phyloP scores from a whole-genome alignment of 768 basidiomycete species.

The Collybiopsis confluens region DNA sequence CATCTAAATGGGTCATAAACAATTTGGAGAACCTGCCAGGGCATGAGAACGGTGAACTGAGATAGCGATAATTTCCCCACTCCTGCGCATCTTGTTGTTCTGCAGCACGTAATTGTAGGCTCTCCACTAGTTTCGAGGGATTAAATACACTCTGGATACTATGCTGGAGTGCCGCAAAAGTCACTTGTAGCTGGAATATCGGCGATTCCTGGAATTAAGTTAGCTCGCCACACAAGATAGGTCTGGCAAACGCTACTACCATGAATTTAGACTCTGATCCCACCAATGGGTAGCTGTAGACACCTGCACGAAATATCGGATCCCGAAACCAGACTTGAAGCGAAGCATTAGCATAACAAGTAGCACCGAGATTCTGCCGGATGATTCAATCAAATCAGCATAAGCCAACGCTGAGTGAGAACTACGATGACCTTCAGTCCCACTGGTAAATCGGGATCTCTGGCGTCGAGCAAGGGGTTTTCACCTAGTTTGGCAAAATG shows the following conservation, averaged over 20 bases:
- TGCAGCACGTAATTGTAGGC: slow-evolving; percentile 70
- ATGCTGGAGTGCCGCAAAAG: slow-evolving; percentile 82
- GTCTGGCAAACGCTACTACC: slow-evolving; percentile 18
- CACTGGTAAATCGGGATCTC: slow-evolving; percentile 59
- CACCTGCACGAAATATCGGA: slow-evolving; percentile 71
- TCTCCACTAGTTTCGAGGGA: slow-evolving; percentile 80
- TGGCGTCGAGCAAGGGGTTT: slow-evolving; percentile 47
- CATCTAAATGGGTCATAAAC: slow-evolving; percentile 85
- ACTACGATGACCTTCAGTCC: slow-evolving; percentile 65
- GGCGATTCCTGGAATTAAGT: slow-evolving; percentile 59
- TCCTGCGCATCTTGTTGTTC: slow-evolving; percentile 98
- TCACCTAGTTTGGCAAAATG: slow-evolving; percentile 47
- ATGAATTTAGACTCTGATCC: slow-evolving; percentile 39
- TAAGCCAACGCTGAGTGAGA: background rate
- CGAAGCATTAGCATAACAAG: slow-evolving; percentile 95
- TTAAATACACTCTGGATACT: slow-evolving; percentile 71
- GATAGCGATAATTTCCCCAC: slow-evolving; percentile 36
- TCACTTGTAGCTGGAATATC: slow-evolving; percentile 72
- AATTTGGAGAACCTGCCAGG: slow-evolving; percentile 81
- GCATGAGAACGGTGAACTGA: slow-evolving; percentile 5
- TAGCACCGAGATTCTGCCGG: slow-evolving; percentile 87
- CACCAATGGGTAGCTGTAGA: slow-evolving; percentile 71
- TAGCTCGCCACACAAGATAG: background rate
- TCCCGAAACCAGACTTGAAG: slow-evolving; percentile 96
- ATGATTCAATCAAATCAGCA: slow-evolving; percentile 6